phyloP scores from a whole-genome alignment of 768 basidiomycete species.

The Lentinula aciculospora region DNA sequence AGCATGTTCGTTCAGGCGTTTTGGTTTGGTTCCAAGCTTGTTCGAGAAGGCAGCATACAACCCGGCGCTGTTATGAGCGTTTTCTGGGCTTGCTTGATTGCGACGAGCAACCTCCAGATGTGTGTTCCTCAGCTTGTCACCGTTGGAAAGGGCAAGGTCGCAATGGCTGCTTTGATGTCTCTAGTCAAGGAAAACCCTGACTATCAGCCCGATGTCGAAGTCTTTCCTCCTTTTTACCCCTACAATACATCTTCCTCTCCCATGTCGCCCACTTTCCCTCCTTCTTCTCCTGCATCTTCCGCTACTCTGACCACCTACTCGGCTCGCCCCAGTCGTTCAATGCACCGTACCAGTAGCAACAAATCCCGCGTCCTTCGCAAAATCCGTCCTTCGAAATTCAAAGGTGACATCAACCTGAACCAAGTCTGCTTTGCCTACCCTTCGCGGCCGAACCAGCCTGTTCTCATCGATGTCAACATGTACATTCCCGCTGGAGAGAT shows the following conservation, averaged over 20 bases:
- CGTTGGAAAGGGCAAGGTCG: conserved; percentile 78
- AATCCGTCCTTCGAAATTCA: conserved; percentile 58
- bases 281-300: conserved; percentile 22
- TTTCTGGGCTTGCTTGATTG: conserved; percentile 96
- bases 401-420: conserved; percentile 63
- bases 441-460: conserved; percentile 56
- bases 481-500: conserved; percentile 69
- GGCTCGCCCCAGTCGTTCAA: conserved; percentile 10
- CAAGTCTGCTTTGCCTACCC: conserved; percentile 70
- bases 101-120: conserved; percentile 82
- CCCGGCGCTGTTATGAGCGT: conserved; percentile 90
- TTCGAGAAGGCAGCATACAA: conserved; percentile 63
- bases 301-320: conserved; percentile 3
- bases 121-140: conserved; percentile 76
- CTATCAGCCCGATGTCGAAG: conserved; percentile 4
- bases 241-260: conserved; percentile 21
- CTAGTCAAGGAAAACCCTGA: conserved; percentile 40
- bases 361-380: conserved; percentile 37
- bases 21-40: conserved; percentile 90
- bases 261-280: conserved; percentile 47
- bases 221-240: neutral
- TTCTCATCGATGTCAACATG: conserved; percentile 53
- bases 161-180: conserved; percentile 63
- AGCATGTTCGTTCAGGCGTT: conserved; percentile 96
- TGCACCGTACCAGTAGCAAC: conserved; percentile 7